Percentiles rank a stretch among this genome's conserved stretches.
Conservation (phyloP, 225 moss, liverwort and hornwort species). For the Bryoerythrophyllum caledonicum region DNA sequence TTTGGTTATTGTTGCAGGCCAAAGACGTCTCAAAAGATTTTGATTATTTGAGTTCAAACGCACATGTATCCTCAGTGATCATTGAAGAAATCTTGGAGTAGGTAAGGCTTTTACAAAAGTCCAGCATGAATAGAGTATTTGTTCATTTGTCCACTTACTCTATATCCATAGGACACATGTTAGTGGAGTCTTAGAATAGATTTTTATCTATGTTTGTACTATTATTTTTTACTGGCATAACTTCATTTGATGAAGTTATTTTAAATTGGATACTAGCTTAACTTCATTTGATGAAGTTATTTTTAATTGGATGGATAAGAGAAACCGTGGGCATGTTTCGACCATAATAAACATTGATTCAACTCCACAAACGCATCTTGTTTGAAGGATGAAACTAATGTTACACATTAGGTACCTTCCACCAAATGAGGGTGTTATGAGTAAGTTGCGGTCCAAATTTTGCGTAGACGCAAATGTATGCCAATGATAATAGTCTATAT, state of each 20-base stretch:
- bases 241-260: no score
- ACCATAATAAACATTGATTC: no score
- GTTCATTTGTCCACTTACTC: no score
- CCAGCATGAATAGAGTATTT: no score
- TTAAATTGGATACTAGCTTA: no score
- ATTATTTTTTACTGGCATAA: neutral
- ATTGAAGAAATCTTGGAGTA: slow-evolving; percentile 6
- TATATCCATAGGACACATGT: no score
- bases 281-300: neutral
- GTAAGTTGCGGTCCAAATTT: neutral
- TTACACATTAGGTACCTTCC: neutral
- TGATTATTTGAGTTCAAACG: neutral
- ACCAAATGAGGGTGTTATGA: no score
- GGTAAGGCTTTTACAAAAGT: neutral
- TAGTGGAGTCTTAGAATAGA: no score
- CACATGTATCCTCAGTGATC: neutral
- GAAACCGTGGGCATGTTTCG: no score
- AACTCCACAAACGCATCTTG: no score
- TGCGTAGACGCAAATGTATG: neutral
- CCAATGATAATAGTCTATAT: neutral
- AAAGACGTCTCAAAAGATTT: fast-evolving
- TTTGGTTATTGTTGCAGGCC: slow-evolving; percentile 2
- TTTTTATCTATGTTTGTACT: neutral
- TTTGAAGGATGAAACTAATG: no score
- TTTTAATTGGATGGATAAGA: no score